Evolutionary conservation across 2,329 filamentous ascomycete species (phyloP).

Genomic region (Dothidotthia symphoricarpi): DNA sequence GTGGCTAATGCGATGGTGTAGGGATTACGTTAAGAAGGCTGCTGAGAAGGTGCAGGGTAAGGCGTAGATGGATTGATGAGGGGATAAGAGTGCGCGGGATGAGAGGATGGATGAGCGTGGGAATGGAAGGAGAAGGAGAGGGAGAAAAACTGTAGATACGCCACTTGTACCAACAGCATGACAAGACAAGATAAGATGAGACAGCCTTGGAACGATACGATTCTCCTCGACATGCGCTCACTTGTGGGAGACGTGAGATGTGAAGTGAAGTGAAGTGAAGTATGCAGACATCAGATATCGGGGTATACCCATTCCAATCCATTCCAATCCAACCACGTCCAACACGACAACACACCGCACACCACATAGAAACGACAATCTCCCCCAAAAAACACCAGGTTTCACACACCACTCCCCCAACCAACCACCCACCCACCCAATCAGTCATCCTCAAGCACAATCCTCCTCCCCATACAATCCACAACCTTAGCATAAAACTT

Average conservation of each 20-base stretch:
- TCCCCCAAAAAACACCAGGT: constrained; percentile 4
- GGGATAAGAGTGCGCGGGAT: not conserved
- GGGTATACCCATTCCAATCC: not conserved
- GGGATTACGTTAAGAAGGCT: constrained; percentile 42
- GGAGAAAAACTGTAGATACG: constrained; percentile 36
- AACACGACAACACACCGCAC: not conserved
- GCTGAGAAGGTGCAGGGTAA: constrained; percentile 30
- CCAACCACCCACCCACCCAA: not conserved
- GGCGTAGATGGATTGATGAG: constrained; percentile 4
- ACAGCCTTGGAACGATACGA: constrained; percentile 5
- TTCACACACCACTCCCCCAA: not conserved
- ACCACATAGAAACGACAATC: no score
- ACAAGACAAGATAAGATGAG: not conserved
- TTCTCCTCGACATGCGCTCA: not conserved
- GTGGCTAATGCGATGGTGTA: constrained; percentile 11
- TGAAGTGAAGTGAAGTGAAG: no score
- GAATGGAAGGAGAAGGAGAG: constrained; percentile 11
- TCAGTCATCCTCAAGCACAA: constrained; percentile 42
- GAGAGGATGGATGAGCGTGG: constrained; percentile 4
- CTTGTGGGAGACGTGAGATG: no score
- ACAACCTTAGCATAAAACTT: constrained; percentile 87
- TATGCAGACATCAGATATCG: not conserved
- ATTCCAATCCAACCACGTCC: not conserved
- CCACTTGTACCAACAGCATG: constrained; percentile 33
- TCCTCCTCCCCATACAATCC: constrained; percentile 69